Percentiles rank a stretch among this genome's conserved stretches.
Evolutionary conservation across 2,329 filamentous ascomycete species (phyloP).

Genomic region (Coniella lustricola): DNA sequence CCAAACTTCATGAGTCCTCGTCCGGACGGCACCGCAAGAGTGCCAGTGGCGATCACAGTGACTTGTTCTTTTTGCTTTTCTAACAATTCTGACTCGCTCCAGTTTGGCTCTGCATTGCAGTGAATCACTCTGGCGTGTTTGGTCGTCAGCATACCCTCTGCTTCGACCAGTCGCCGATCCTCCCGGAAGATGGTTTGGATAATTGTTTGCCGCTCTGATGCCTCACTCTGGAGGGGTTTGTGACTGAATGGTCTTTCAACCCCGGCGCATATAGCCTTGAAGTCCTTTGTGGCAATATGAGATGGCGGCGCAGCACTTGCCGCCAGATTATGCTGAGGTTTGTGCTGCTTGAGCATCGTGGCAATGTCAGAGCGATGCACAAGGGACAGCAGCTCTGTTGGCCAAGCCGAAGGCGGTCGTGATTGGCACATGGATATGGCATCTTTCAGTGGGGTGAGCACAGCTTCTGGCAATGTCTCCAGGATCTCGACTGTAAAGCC

Average conservation of each 20-base stretch:
- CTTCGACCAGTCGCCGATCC: constrained; percentile 83
- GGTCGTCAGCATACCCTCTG: constrained; percentile 76
- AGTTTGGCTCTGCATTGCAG: constrained; percentile 65
- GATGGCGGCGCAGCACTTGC: constrained; percentile 41
- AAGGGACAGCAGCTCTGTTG: constrained; percentile 60
- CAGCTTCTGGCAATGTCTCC: constrained; percentile 76
- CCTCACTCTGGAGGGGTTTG: constrained; percentile 42
- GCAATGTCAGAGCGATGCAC: constrained; percentile 78
- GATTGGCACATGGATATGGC: constrained; percentile 77
- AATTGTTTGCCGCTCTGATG: constrained; percentile 65
- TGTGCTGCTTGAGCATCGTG: constrained; percentile 49
- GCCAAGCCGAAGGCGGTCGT: constrained; percentile 74
- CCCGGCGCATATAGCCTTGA: constrained; percentile 52
- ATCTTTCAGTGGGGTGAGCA: constrained; percentile 76
- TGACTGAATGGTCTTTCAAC: constrained; percentile 6
- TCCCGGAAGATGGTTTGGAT: constrained; percentile 86
- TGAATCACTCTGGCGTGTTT: constrained; percentile 72
- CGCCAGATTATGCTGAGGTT: constrained; percentile 34
- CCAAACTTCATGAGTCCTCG: constrained; percentile 84
- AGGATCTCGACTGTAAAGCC: constrained; percentile 62
- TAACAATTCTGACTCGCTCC: constrained; percentile 79
- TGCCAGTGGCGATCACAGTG: constrained; percentile 77
- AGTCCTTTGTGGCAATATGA: constrained; percentile 64
- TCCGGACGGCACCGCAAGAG: constrained; percentile 80
- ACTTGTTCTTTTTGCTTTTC: constrained; percentile 90